A percentile compares a stretch with the other conserved stretches of the same genome.
Evolutionary conservation across 129 eudicot species (phyloP).

Genomic region (Helianthus tuberosus): DNA sequence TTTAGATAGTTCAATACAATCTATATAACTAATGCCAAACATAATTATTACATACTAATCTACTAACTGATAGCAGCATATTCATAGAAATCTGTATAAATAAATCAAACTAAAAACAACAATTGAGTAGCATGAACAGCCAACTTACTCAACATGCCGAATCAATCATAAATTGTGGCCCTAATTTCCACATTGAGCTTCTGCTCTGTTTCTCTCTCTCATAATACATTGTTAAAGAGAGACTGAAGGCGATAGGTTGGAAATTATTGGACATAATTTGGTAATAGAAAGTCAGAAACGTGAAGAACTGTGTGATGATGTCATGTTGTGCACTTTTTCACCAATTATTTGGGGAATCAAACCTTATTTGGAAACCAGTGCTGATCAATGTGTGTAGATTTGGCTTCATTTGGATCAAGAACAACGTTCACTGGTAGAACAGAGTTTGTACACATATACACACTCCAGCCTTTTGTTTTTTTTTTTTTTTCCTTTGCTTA

Average conservation of each 20-base stretch:
- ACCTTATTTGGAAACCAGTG: not conserved
- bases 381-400: not conserved
- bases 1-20: not conserved
- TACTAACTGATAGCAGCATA: too few species aligned
- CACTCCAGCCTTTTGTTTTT: too few species aligned
- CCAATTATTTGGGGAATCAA: not conserved
- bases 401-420: not conserved
- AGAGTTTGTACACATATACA: too few species aligned
- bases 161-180: too few species aligned
- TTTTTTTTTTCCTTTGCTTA: too few species aligned
- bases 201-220: not conserved
- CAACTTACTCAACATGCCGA: too few species aligned
- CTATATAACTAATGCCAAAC: too few species aligned
- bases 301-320: conserved; percentile 17
- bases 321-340: not conserved
- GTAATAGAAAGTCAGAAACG: not conserved
- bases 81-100: too few species aligned
- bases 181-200: not conserved
- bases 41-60: too few species aligned
- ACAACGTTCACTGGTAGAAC: too few species aligned
- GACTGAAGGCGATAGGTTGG: conserved; percentile 4
- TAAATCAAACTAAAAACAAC: too few species aligned
- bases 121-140: too few species aligned
- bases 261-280: conserved; percentile 5
- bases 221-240: conserved; percentile 5